Conservation (phyloP, 257 asterid genomes). For the Eucommia ulmoides region DNA sequence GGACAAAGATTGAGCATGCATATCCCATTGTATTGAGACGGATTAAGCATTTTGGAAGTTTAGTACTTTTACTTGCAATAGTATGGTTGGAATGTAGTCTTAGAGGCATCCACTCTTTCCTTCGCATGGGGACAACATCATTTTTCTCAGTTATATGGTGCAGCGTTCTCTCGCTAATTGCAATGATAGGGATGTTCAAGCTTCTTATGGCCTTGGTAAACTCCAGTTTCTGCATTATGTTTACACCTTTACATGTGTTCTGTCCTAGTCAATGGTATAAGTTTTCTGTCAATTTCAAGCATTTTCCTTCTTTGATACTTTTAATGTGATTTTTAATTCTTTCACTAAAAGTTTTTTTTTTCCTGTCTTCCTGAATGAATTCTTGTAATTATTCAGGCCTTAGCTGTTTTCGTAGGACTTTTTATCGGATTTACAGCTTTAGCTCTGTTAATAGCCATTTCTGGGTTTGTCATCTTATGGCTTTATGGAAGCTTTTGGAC, state of each 20-base stretch:
- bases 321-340: too few species aligned
- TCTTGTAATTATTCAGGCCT: constrained; percentile 34
- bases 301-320: background rate
- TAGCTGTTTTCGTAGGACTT: constrained; percentile 42
- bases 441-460: constrained; percentile 32
- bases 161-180: constrained; percentile 48
- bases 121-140: constrained; percentile 83
- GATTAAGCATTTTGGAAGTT: constrained; percentile 51
- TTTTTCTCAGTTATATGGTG: constrained; percentile 85
- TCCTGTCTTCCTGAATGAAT: constrained; percentile 3
- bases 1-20: constrained; percentile 46
- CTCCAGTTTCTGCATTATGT: constrained; percentile 4
- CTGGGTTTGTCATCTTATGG: constrained; percentile 50
- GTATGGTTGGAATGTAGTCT: constrained; percentile 82
- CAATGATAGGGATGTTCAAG: constrained; percentile 54
- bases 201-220: constrained; percentile 67
- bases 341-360: too few species aligned
- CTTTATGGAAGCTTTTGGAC: constrained; percentile 88
- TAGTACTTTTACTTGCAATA: constrained; percentile 60
- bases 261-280: background rate
- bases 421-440: constrained; percentile 54
- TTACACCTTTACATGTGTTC: background rate
- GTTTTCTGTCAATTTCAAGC: background rate
- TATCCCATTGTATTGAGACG: constrained; percentile 54
- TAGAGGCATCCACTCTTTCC: constrained; percentile 83